A percentile compares a stretch with the other conserved stretches of the same genome.
phyloP scores from a whole-genome alignment of 805 yeast species.

The Metschnikowia cubensis region DNA sequence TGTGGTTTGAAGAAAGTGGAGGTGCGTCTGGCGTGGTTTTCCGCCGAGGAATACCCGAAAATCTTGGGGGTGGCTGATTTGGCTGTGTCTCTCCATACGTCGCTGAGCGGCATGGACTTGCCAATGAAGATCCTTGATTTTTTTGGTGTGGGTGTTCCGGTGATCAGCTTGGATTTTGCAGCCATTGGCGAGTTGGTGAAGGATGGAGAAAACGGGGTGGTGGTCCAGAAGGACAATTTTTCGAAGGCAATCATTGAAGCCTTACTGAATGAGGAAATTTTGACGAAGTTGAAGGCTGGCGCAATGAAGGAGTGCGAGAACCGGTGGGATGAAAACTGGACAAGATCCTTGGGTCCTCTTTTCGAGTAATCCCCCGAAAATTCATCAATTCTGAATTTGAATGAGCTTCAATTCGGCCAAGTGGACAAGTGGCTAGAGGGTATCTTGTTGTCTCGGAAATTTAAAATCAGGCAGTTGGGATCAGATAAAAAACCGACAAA shows the following conservation, averaged over 20 bases:
- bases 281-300: conserved; percentile 51
- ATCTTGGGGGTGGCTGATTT: conserved; percentile 74
- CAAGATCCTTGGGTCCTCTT: conserved; percentile 32
- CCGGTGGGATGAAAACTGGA: conserved; percentile 82
- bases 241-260: conserved; percentile 23
- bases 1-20: conserved; percentile 46
- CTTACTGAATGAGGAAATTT: conserved; percentile 28
- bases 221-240: conserved; percentile 23
- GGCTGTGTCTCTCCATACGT: conserved; percentile 85
- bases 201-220: conserved; percentile 65
- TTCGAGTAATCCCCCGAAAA: conserved; percentile 13
- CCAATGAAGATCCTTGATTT: conserved; percentile 97
- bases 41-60: conserved; percentile 73
- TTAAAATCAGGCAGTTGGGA: no score
- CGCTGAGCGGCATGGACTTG: conserved; percentile 88
- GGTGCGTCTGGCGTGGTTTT: conserved; percentile 70
- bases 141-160: conserved; percentile 96
- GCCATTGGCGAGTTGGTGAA: conserved; percentile 77
- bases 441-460: no score
- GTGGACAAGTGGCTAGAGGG: no score
- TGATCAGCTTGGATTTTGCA: conserved; percentile 68
- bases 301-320: conserved; percentile 65
- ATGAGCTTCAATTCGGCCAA: no score
- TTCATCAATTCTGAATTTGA: no score
- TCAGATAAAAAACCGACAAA: no score